A percentile compares a stretch with the other conserved stretches of the same genome.
Evolutionary conservation across 495 filamentous ascomycete genomes (phyloP).

Genomic region (Usnea hakonensis): DNA sequence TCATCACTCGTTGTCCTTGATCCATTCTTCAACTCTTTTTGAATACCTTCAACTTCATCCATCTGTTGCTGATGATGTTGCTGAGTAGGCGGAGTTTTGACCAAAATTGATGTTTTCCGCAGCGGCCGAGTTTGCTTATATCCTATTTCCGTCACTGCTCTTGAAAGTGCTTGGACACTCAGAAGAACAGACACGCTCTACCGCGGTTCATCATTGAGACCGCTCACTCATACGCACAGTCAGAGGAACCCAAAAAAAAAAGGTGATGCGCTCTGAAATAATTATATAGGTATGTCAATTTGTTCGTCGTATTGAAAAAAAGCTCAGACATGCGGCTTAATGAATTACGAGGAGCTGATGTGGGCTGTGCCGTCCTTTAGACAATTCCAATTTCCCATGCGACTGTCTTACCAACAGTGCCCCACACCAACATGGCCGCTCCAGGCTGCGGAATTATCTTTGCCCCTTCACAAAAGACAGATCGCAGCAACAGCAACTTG

Average conservation of each 20-base stretch:
- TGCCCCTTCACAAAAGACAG: conserved; percentile 14
- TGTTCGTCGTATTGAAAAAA: neutral
- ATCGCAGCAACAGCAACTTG: conserved; percentile 21
- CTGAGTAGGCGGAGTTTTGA: neutral
- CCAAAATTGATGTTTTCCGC: neutral
- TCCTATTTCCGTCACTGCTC: conserved; percentile 13
- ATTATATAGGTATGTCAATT: neutral
- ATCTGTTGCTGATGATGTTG: neutral
- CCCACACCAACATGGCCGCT: conserved; percentile 19
- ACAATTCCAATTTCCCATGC: conserved; percentile 16
- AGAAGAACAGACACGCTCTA: too few relatives aligned
- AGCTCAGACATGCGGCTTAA: neutral
- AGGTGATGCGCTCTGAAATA: neutral
- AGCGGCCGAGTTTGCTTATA: conserved; percentile 4
- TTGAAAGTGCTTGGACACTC: neutral
- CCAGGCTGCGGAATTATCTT: conserved; percentile 23
- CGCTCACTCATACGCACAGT: neutral
- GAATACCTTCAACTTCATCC: neutral
- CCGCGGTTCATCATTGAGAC: neutral
- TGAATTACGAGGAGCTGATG: conserved; percentile 2
- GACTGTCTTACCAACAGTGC: conserved; percentile 1
- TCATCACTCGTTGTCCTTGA: neutral
- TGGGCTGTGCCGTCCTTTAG: conserved; percentile 22
- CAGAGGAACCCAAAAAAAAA: neutral
- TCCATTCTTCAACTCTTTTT: neutral